These are phyloP conservation scores for Emydomyces testavorans DNA, from an alignment of 2,329 filamentous ascomycete genomes.

Conservation along the genomic window DNA sequence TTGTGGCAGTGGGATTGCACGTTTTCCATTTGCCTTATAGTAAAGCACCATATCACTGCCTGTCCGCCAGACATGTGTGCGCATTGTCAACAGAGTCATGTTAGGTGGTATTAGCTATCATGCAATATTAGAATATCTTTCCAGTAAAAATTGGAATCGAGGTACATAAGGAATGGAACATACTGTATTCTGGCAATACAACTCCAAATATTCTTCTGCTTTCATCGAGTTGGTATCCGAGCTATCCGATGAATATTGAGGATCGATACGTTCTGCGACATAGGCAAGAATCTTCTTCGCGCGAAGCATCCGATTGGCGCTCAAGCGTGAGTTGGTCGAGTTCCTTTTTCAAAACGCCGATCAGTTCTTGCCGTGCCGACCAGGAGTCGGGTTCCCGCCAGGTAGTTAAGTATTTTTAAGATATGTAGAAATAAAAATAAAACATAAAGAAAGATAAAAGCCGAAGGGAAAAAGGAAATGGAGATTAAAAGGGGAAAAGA, in stretches of 20 bases:
- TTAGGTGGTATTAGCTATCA: conserved; percentile 50
- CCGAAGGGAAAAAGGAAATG: not conserved
- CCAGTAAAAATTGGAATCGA: not conserved
- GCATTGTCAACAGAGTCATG: conserved; percentile 89
- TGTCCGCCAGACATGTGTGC: conserved; percentile 86
- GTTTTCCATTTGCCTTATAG: conserved; percentile 86
- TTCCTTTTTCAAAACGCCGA: conserved; percentile 11
- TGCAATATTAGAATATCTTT: conserved; percentile 1
- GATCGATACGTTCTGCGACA: conserved; percentile 81
- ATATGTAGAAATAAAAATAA: conserved; percentile 14
- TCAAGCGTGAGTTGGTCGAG: conserved; percentile 66
- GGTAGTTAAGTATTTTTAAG: not conserved
- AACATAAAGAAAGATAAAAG: not conserved
- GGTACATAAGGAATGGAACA: conserved; percentile 24
- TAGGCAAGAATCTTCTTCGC: conserved; percentile 92
- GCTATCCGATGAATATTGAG: conserved; percentile 46
- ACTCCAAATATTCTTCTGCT: conserved; percentile 85
- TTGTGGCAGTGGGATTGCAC: conserved; percentile 33
- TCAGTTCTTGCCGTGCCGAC: conserved; percentile 2
- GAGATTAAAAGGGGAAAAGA: not conserved
- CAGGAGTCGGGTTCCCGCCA: not conserved
- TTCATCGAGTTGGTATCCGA: conserved; percentile 49
- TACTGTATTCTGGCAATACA: conserved; percentile 90
- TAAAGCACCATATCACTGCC: conserved; percentile 84
- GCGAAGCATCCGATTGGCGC: conserved; percentile 91